These are phyloP conservation scores for Aegilops speltoides DNA, from an alignment of 176 grass and related monocot genomes.

Conservation along the genomic window DNA sequence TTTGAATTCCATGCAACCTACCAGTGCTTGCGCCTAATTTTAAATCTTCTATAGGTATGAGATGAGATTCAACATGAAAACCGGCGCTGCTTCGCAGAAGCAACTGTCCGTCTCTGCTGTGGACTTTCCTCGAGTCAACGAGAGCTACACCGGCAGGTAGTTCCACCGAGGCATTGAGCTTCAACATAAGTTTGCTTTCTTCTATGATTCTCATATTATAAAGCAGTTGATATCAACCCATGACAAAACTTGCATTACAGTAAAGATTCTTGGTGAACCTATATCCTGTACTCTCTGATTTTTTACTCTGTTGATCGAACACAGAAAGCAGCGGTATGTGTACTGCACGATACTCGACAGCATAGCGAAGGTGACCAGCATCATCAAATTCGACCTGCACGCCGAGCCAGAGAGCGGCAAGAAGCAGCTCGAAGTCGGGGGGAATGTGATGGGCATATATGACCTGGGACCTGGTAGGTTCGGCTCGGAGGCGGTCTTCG, in stretches of 20 bases:
- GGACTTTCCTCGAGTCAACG: conserved; percentile 92
- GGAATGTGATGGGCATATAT: conserved; percentile 73
- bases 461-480: conserved; percentile 72
- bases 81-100: conserved; percentile 73
- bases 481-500: conserved; percentile 89
- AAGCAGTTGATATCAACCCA: not conserved
- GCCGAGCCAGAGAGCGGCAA: conserved; percentile 60
- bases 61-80: conserved; percentile 96
- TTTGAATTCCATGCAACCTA: not conserved
- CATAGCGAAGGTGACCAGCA: conserved; percentile 68
- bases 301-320: not conserved
- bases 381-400: conserved; percentile 88
- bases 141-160: conserved; percentile 83
- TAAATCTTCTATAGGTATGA: conserved; percentile 52
- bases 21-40: not conserved
- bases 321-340: conserved; percentile 76
- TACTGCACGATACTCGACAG: conserved; percentile 78
- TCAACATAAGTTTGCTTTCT: not conserved
- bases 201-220: not conserved
- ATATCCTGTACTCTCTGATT: not conserved
- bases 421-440: conserved; percentile 74
- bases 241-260: not conserved
- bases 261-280: not conserved
- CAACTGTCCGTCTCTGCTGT: conserved; percentile 81
- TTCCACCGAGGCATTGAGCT: not conserved